A percentile compares a stretch with the other conserved stretches of the same genome.
Evolutionary conservation across 2,329 filamentous ascomycete genomes (phyloP).

Genomic region (Hymenoscyphus occultus): DNA sequence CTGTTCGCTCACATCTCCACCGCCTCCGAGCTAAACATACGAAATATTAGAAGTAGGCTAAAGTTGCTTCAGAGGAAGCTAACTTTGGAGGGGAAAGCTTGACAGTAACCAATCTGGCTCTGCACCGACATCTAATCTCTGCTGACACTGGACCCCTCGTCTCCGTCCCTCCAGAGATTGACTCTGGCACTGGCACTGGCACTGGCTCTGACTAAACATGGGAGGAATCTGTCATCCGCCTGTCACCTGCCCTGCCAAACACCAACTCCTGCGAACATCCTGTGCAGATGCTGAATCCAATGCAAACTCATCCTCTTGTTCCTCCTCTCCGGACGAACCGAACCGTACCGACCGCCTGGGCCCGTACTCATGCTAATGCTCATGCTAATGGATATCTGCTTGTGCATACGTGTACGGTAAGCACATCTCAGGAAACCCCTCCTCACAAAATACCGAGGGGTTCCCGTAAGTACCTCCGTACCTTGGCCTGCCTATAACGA

Average conservation of each 20-base stretch:
- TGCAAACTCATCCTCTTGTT: no score
- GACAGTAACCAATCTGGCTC: neutral
- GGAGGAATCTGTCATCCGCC: neutral
- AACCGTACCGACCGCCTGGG: neutral
- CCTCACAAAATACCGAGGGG: no score
- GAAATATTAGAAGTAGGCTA: neutral
- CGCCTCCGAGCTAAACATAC: neutral
- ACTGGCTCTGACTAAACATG: no score
- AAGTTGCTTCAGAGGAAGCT: no score
- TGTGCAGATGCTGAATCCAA: neutral
- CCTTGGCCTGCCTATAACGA: neutral
- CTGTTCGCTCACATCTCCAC: neutral
- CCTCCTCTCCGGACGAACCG: neutral
- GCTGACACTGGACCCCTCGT: no score
- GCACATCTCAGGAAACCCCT: no score
- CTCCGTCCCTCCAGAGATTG: no score
- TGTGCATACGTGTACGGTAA: no score
- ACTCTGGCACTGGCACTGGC: no score
- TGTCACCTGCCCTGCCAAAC: neutral
- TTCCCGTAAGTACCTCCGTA: neutral
- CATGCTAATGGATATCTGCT: neutral
- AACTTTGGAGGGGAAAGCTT: neutral
- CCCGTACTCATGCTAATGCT: neutral
- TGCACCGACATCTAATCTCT: neutral
- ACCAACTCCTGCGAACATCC: neutral